These are phyloP conservation scores for Candida vartiovaarae DNA, from an alignment of 805 yeast species.

Conservation along the genomic window DNA sequence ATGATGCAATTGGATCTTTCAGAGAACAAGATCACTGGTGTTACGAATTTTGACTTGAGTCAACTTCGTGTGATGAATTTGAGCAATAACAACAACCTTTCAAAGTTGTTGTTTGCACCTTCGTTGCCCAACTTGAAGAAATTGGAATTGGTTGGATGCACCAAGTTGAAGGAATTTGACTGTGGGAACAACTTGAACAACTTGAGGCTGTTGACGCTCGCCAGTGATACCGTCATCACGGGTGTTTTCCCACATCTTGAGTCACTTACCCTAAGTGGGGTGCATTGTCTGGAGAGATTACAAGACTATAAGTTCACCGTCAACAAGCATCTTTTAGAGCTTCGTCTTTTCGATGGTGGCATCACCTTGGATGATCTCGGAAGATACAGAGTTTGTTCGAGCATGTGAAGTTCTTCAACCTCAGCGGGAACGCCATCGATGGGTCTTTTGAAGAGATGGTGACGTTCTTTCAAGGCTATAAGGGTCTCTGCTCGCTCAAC, in stretches of 20 bases:
- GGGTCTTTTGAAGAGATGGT: conserved; percentile 9
- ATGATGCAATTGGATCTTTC: conserved; percentile 11
- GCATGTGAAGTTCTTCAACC: conserved; percentile 6
- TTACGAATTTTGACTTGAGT: conserved; percentile 1
- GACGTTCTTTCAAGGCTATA: conserved; percentile 4
- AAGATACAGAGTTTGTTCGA: conserved; percentile 1
- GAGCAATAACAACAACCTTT: conserved; percentile 10
- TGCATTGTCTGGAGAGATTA: neutral
- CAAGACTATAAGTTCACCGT: neutral
- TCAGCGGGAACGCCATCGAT: conserved; percentile 7
- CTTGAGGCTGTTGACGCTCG: neutral
- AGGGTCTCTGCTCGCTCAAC: conserved; percentile 2
- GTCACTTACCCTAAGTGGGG: neutral
- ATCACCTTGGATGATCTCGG: neutral
- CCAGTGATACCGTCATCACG: neutral
- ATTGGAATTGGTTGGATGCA: neutral
- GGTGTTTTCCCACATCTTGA: conserved; percentile 1
- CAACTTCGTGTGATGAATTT: conserved; percentile 16
- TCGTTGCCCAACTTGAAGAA: conserved; percentile 1
- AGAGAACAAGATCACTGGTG: conserved; percentile 8
- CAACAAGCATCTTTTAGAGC: conserved; percentile 1
- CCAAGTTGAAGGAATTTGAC: neutral
- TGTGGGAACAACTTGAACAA: neutral
- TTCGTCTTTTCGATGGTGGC: neutral
- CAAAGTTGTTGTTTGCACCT: neutral